Base-by-base conservation (phyloP, 2,329 filamentous ascomycete genomes). In the Fusarium dimerum region DNA sequence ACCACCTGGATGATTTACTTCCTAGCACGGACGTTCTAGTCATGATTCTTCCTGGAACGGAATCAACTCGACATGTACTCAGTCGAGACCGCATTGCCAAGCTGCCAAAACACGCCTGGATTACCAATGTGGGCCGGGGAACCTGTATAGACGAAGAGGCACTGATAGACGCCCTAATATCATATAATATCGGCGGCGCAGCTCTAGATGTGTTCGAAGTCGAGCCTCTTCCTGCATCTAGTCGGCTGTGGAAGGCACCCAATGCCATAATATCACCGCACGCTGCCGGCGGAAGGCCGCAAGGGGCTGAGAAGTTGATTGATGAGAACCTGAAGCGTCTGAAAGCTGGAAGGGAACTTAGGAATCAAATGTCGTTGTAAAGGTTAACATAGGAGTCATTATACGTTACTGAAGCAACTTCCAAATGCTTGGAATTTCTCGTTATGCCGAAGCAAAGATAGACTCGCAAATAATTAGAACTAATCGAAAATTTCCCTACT, bases 31-130 rank as follows among this genome's bases (percentile, higher is more conserved):
- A 87, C 61, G 84, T 82, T 0, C 73, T 87, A n/a, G 83, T 87
- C 60, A 86, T 87, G 84, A 86, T 86, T 56, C 73, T 86, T 8
- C 83, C 83, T 0, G 83, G 83, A 0, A 78, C 77, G 36, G 79
- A 78, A 9, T 72, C 75, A n/a, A 86, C 83, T 26, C 71, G 71
- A 36, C 71, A 86, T 60, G 82, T 74, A 2, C 74, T 86, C 53
- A 81, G 80, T 59, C 75, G 73, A 29, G 79, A 83, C 67, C 68
- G 81, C 8, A 65, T 86, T 42, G 72, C 69, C 57, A 64, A 78
- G 43, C 69, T 86, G 55, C 83, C 83, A 38, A 77, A 76, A 57
- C 83, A 86, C 66, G 78, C 78, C 18, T 81, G 79, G 79, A 67
- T 80, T 47, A 73, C 80, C 56, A 81, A 81, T 62, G 78, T 81